phyloP scores from a whole-genome alignment of 257 asterid species.

The Linaria vulgaris region DNA sequence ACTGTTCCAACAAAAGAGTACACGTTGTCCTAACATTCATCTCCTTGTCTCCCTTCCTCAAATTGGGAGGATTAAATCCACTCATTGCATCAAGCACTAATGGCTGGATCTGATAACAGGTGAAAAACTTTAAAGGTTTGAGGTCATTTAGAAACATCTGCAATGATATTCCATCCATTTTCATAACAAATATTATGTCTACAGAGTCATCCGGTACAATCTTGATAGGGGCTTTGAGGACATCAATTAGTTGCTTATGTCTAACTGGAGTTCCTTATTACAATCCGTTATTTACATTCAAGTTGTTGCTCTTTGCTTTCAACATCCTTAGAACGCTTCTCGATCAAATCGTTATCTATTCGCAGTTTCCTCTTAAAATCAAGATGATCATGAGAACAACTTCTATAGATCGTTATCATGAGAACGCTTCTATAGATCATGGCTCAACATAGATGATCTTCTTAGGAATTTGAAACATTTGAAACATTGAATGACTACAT shows the following conservation, averaged over 20 bases:
- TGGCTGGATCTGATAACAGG: conserved; percentile 50
- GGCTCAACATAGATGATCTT: no score
- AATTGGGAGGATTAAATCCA: conserved; percentile 50
- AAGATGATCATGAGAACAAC: conserved; percentile 32
- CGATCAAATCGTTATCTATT: conserved; percentile 33
- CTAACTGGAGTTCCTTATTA: conserved; percentile 23
- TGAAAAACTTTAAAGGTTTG: conserved; percentile 41
- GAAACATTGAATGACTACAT: neutral
- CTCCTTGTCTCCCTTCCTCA: conserved; percentile 35
- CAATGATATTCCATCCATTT: conserved; percentile 48
- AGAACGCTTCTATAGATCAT: no score
- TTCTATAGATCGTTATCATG: no score
- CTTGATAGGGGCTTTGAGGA: conserved; percentile 19
- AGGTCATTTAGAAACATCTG: conserved; percentile 46
- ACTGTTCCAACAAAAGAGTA: conserved; percentile 42
- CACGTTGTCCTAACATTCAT: conserved; percentile 36
- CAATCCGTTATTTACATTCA: conserved; percentile 22
- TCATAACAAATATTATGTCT: conserved; percentile 31
- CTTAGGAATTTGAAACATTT: conserved; percentile 16
- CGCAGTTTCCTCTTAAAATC: conserved; percentile 31
- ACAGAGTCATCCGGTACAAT: conserved; percentile 29
- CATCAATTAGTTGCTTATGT: conserved; percentile 19
- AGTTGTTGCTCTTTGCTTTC: conserved; percentile 30
- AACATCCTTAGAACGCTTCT: conserved; percentile 30
- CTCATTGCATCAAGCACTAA: conserved; percentile 56